These are phyloP conservation scores for Zygosaccharomyces siamensis DNA, from an alignment of 805 yeast genomes.

Conservation along the genomic window DNA sequence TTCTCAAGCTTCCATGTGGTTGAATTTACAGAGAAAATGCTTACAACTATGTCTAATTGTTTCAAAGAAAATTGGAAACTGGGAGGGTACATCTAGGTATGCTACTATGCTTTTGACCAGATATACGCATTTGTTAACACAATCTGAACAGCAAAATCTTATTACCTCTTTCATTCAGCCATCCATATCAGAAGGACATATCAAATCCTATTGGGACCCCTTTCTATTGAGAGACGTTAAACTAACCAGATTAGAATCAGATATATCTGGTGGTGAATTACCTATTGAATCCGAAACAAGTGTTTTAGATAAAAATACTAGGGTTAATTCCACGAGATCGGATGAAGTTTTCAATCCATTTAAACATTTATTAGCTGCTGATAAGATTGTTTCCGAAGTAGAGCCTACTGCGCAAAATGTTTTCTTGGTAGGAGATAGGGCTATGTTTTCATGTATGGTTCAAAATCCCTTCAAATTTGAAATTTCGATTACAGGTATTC, in stretches of 20 bases:
- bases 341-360: conserved; percentile 57
- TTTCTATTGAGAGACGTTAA: conserved; percentile 50
- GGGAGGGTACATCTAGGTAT: conserved; percentile 40
- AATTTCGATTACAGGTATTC: conserved; percentile 50
- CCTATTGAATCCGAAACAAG: conserved; percentile 19
- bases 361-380: conserved; percentile 16
- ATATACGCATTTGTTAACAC: conserved; percentile 49
- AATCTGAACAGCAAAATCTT: conserved; percentile 51
- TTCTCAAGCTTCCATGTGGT: conserved; percentile 45
- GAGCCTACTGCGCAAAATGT: conserved; percentile 17
- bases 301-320: conserved; percentile 8
- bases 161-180: conserved; percentile 30
- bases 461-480: conserved; percentile 82
- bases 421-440: conserved; percentile 55
- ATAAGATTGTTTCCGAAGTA: conserved; percentile 10
- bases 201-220: conserved; percentile 67
- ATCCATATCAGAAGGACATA: conserved; percentile 20
- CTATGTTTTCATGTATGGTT: conserved; percentile 50
- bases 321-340: conserved; percentile 30
- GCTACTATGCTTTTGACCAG: conserved; percentile 53
- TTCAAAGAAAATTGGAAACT: conserved; percentile 48
- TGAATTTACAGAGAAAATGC: conserved; percentile 50
- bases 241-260: conserved; percentile 31
- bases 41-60: conserved; percentile 49
- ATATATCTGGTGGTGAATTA: conserved; percentile 17